Conservation (phyloP, 768 basidiomycete genomes). For the Lactifluus subvellereus region DNA sequence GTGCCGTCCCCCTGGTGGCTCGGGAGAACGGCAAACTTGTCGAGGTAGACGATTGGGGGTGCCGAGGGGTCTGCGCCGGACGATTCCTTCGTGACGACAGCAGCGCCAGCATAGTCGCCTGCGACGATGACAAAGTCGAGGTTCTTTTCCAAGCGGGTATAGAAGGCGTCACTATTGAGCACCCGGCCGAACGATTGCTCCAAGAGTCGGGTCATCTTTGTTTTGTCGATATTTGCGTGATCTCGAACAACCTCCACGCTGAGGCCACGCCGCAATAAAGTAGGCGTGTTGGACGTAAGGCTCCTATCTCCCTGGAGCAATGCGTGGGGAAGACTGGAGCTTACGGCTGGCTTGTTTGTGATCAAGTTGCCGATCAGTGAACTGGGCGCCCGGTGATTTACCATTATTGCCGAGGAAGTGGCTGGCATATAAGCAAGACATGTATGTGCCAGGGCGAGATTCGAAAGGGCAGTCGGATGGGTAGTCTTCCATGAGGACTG, state of each 20-base stretch:
- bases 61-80: conserved; percentile 38
- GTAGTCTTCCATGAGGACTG: conserved; percentile 64
- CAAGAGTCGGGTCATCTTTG: conserved; percentile 72
- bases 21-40: conserved; percentile 97
- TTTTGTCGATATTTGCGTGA: conserved; percentile 60
- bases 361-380: conserved; percentile 96
- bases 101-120: conserved; percentile 93
- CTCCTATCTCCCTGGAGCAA: conserved; percentile 81
- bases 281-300: conserved; percentile 87
- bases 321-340: conserved; percentile 92
- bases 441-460: conserved; percentile 75
- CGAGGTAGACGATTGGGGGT: conserved; percentile 78
- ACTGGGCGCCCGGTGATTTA: conserved; percentile 93
- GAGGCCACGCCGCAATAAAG: conserved; percentile 82
- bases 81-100: conserved; percentile 72
- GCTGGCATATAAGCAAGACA: conserved; percentile 92
- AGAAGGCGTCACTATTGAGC: conserved; percentile 72
- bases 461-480: conserved; percentile 82
- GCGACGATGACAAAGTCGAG: conserved; percentile 92
- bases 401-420: conserved; percentile 91
- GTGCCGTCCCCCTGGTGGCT: conserved; percentile 96
- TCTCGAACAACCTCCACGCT: conserved; percentile 79
- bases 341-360: conserved; percentile 95
- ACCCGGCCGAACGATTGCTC: conserved; percentile 80
- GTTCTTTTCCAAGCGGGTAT: conserved; percentile 61